Percentiles rank a stretch among this genome's conserved stretches.
phyloP scores from a whole-genome alignment of 2,329 filamentous ascomycete species.

The Talaromyces verruculosus region DNA sequence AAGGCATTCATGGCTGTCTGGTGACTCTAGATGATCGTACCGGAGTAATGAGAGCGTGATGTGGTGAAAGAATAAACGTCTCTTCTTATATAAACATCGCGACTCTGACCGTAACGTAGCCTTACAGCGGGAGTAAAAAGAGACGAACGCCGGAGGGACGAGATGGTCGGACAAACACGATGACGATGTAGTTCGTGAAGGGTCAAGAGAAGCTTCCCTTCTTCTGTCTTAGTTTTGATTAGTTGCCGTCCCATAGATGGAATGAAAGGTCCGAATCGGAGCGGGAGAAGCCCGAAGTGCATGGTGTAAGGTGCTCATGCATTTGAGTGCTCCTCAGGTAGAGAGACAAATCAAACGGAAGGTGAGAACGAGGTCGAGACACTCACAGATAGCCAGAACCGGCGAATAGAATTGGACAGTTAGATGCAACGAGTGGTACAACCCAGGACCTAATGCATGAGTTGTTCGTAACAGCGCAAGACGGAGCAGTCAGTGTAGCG shows the following conservation, averaged over 20 bases:
- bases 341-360: neutral
- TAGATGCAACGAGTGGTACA: neutral
- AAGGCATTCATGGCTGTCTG: neutral
- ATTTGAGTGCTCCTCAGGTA: neutral
- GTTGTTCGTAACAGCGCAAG: constrained; percentile 2
- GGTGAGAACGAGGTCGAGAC: constrained; percentile 2
- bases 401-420: neutral
- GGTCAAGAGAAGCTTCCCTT: neutral
- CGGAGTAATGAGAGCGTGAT: constrained; percentile 6
- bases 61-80: neutral
- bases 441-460: constrained; percentile 6
- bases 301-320: neutral
- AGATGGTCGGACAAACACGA: constrained; percentile 3
- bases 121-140: neutral
- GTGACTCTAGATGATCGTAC: neutral
- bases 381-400: neutral
- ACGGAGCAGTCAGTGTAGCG: neutral
- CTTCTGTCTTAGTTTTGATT: neutral
- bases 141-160: neutral
- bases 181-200: constrained; percentile 1
- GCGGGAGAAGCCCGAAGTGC: neutral
- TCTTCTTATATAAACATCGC: constrained; percentile 16
- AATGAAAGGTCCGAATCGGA: neutral
- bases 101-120: constrained; percentile 6
- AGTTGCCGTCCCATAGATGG: neutral